Conservation (phyloP, 345 rosid genomes). For the Cochlearia excelsa region DNA sequence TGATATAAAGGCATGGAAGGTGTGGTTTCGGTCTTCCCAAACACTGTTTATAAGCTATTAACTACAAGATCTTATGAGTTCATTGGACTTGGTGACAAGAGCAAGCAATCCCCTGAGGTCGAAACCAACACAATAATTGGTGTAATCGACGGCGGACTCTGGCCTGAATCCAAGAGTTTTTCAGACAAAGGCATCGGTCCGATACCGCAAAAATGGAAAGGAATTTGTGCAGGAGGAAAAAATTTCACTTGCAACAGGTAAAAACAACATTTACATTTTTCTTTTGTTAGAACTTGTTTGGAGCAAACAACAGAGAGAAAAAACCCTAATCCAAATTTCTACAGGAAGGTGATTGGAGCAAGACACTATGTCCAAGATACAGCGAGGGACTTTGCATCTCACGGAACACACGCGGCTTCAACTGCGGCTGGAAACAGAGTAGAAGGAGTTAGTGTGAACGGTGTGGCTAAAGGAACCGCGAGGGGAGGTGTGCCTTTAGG, state of each 20-base stretch:
- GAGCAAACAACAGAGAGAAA: background rate
- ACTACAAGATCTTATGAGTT: constrained; percentile 66
- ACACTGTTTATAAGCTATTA: constrained; percentile 28
- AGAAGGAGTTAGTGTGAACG: constrained; percentile 38
- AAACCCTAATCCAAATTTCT: background rate
- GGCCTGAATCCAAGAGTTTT: constrained; percentile 61
- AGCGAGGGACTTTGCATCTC: constrained; percentile 35
- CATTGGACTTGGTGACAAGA: constrained; percentile 42
- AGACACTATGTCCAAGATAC: constrained; percentile 27
- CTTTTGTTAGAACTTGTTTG: background rate
- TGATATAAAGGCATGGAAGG: constrained; percentile 41
- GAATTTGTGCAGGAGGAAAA: constrained; percentile 42
- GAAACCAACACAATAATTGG: constrained; percentile 47
- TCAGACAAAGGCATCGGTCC: constrained; percentile 48
- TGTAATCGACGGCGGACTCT: constrained; percentile 45
- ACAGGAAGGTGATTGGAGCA: constrained; percentile 36
- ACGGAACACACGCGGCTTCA: constrained; percentile 66
- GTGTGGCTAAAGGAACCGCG: constrained; percentile 52
- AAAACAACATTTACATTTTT: constrained; percentile 20
- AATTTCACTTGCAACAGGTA: constrained; percentile 59
- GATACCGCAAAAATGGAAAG: constrained; percentile 56
- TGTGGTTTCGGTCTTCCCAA: constrained; percentile 53
- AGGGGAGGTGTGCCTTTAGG: constrained; percentile 63
- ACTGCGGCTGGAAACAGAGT: constrained; percentile 59
- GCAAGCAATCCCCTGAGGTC: background rate